Base-by-base conservation (phyloP, 164 flowering plant genomes). In the Platanus orientalis region DNA sequence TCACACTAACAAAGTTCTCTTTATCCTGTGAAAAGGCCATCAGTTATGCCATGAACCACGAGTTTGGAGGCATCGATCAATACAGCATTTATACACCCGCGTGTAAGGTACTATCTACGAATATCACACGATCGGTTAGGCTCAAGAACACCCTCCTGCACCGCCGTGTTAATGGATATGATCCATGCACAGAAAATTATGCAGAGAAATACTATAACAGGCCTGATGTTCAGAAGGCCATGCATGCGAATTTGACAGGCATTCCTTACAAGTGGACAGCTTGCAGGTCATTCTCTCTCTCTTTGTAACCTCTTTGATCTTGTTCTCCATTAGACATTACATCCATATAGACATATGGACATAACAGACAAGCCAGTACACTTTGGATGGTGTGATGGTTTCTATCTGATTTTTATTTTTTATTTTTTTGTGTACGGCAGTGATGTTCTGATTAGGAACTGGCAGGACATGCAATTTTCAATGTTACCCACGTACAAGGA, bases 181-280 rank as follows among this genome's bases (percentile, higher is more conserved):
- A 93, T 69, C 97, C 96, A 0, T 93, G 98, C 40, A 75, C 85
- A 16, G 92, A 87, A 71, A 85, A 75, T 51, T 81, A 88, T 56
- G 96, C 98, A 0, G 92, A 85, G 75, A 80, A 62, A 52, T 93
- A 88, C 71, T 88, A 79, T 59, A 93, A 93, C 42, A 64, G 86
- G 29, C 78, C 73, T 0, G 96, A 90, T 17, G 98, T 92, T 2
- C 98, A 92, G 63, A 78, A 76, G 65, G 98, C 96, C 20, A 30
- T 92, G 73, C 96, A 90, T 64, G 96, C 96, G 5, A 92, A 88
- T 58, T 10, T 63, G 1, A 84, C 93, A 0, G 76, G 80, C n/a
- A 82, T 92, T 62, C 79, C 86, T 4, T 83, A 88, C 51, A 80
- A 71, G 34, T 90, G 98, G 98, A 86, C 90, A 50, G 87, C 96